Evolutionary conservation across 345 rosid species (phyloP).

Genomic region (Euphorbia tirucalli): DNA sequence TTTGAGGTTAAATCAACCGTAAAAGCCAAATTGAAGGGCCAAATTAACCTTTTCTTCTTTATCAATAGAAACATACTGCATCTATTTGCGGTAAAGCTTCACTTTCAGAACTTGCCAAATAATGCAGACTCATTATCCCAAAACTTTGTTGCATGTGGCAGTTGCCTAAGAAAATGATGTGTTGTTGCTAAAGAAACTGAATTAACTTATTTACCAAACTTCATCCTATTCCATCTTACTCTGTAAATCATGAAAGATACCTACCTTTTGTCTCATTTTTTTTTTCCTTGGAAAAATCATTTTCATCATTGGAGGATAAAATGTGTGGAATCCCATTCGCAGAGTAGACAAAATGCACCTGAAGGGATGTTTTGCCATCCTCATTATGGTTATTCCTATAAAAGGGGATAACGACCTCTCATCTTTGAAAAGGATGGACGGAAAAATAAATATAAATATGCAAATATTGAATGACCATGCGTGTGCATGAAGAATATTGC

Average conservation of each 20-base stretch:
- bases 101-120: neutral
- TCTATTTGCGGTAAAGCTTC: neutral
- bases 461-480: neutral
- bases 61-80: too few species aligned
- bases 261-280: neutral
- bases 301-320: too few species aligned
- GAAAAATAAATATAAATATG: neutral
- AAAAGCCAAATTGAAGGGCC: neutral
- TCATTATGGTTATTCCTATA: constrained; percentile 4
- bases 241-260: neutral
- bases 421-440: neutral
- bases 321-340: too few species aligned
- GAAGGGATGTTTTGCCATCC: neutral
- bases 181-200: neutral
- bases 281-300: neutral
- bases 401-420: constrained; percentile 7
- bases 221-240: neutral
- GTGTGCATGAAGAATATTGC: constrained; percentile 8
- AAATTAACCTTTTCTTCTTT: too few species aligned
- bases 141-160: neutral
- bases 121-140: constrained; percentile 6
- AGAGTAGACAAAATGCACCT: too few species aligned
- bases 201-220: neutral
- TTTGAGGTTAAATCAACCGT: neutral
- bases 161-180: constrained; percentile 4